Percentiles rank a stretch among this genome's conserved stretches.
Evolutionary conservation across 305 asterid species (phyloP).

Genomic region (Solanum hybrid): DNA sequence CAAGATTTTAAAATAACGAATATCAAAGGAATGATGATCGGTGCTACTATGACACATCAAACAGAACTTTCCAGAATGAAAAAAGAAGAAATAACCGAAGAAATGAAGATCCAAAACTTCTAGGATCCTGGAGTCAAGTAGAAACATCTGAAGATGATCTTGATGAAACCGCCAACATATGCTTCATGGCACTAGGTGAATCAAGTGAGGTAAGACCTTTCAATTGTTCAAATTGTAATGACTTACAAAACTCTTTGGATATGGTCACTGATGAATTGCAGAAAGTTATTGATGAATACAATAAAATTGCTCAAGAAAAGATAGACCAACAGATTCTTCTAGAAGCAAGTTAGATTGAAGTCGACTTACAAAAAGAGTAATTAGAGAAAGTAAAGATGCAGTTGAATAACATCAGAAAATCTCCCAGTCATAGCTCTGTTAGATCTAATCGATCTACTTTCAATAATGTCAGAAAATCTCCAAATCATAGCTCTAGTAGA

Average conservation of each 20-base stretch:
- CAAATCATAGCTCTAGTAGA: too few species aligned
- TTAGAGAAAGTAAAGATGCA: background rate
- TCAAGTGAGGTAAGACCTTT: too few species aligned
- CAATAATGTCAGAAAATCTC: background rate
- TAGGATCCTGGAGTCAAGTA: background rate
- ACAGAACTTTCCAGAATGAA: background rate
- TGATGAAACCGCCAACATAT: background rate
- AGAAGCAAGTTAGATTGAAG: background rate
- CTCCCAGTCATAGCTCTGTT: too few species aligned
- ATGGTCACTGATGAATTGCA: too few species aligned
- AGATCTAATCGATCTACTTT: too few species aligned
- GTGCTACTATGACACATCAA: background rate
- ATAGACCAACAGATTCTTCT: background rate
- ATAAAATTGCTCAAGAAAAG: too few species aligned
- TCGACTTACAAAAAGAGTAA: too few species aligned
- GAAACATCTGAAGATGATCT: background rate
- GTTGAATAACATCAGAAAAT: too few species aligned
- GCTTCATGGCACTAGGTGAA: too few species aligned
- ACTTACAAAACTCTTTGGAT: too few species aligned
- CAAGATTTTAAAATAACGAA: background rate
- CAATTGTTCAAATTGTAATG: too few species aligned
- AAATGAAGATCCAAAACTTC: background rate
- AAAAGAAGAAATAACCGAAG: background rate
- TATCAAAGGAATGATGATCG: background rate
- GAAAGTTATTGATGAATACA: too few species aligned